Evolutionary conservation across 495 filamentous ascomycete species (phyloP), one percentile per base, ranked within the genome.

Genomic region (Podospora australis): DNA sequence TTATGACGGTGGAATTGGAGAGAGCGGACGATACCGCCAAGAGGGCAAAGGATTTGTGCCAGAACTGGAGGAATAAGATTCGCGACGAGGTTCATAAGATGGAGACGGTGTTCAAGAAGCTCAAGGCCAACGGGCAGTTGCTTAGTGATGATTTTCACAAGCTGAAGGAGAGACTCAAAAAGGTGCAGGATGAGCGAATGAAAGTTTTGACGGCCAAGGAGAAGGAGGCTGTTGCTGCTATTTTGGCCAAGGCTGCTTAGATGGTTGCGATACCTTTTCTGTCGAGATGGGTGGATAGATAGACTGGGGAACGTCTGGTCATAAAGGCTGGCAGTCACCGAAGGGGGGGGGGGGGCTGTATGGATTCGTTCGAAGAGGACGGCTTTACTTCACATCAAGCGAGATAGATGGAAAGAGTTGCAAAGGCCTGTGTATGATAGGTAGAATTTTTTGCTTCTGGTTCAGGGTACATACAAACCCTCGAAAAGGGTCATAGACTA

Each of bases 141-240:
- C 52, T 70, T 17, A 77, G 78, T 16, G 88, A 92, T 63, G 79
- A 88, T 62, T 67, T 81, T 59, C 70, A 78, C 53, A 83, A 79
- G 59, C 79, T 83, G 6, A 74, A 80, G 35, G 75, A 78, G 40
- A 74, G 78, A 69, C 77, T 90, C 77, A 83, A 89, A 57, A 88
- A 87, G 68, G 54, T 86, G 47, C 79, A 86, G 29, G 83, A 90
- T 50, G 81, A 81, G 59, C 75, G 78, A 42, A 74, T 80, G 56
- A 77, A 70, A 49, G 82, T 81, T 50, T 78, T 90, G 13, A 83
- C 83, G 65, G 75, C 73, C 48, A 65, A 78, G 25, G 84, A 88
- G 60, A 87, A 91, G 53, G 70, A 70, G 22, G 75, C 77, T 9
- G 75, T 77, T 63, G 83, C 80, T 67, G 21, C 20, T 11, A 50